phyloP scores from a whole-genome alignment of 768 basidiomycete species.

The Kwoniella botswanensis region DNA sequence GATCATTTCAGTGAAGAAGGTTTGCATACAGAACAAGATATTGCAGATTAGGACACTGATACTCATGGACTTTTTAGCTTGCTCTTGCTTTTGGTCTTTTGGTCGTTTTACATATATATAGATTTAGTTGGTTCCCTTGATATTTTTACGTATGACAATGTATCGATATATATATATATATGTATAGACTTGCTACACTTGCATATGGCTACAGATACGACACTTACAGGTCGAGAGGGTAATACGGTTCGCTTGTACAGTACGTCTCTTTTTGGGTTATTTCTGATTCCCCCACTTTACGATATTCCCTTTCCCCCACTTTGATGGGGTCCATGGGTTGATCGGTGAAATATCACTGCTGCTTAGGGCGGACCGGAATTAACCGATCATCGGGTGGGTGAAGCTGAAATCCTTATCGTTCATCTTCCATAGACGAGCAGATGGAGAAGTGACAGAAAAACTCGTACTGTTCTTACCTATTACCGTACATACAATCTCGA shows the following conservation, averaged over 20 bases:
- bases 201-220: too few species aligned
- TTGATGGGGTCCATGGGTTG: neutral
- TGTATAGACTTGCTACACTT: neutral
- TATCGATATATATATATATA: neutral
- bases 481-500: too few species aligned
- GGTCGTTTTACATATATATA: neutral
- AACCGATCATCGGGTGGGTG: neutral
- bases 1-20: too few species aligned
- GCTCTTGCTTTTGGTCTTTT: neutral
- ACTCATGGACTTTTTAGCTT: neutral
- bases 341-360: neutral
- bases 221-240: too few species aligned
- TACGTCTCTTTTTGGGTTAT: neutral
- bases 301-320: neutral
- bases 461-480: too few species aligned
- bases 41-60: too few species aligned
- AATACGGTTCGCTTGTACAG: too few species aligned
- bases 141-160: too few species aligned
- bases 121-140: neutral
- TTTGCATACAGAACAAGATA: too few species aligned
- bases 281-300: neutral
- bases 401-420: neutral
- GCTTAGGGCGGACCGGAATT: neutral
- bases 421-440: neutral
- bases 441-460: neutral